Base-by-base conservation (phyloP, 495 filamentous ascomycete genomes). In the Annulohypoxylon moriforme region DNA sequence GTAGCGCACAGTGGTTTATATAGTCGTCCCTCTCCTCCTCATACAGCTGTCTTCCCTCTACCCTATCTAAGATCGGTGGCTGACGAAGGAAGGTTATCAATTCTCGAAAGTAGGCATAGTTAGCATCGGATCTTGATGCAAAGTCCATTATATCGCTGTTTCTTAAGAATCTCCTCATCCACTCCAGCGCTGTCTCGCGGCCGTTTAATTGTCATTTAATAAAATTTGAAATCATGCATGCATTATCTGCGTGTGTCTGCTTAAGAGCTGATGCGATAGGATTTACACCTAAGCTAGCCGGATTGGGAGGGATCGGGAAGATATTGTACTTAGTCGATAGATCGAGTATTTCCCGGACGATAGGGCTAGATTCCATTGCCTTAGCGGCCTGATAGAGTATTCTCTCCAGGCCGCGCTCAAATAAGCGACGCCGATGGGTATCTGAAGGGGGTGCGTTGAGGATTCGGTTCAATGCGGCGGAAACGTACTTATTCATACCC, bases 401-500 rank as follows among this genome's bases (percentile, higher is more conserved):
- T 24, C 3, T 31, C 14, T 53, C 49, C 1, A 16, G 4, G 10
- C 24, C 24, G 25, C 49, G 31, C 40, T 2, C 1, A 16, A 42
- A 0, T 14, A 67, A 42, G 0, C 11, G 1, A 31, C 53, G 31
- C 8, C 64, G 52, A 29, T 49, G 3, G 0, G 3, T 0, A 20
- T 59, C 38, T 5, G 29, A 20, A 8, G 13, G 31, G 6, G 63
- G 36, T 13, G 38, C 34, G 1, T 25, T 9, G 4, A 59, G 20
- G 4, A 40, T 42, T 29, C 53, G 53, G n/a, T 52, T 11, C 29
- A 67, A 0, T 10, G 60, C 55, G 8, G 29, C 64, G 2, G 1
- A 11, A 2, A 22, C 34, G 34, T 53, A 68, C 10, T 18, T 14
- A 44, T 62, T 36, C 65, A 60, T 68, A 1, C 65, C 57, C 2